Percentiles rank a stretch among this genome's conserved stretches.
phyloP scores from a whole-genome alignment of 2,329 filamentous ascomycete species.

The Diaporthe longicolla region DNA sequence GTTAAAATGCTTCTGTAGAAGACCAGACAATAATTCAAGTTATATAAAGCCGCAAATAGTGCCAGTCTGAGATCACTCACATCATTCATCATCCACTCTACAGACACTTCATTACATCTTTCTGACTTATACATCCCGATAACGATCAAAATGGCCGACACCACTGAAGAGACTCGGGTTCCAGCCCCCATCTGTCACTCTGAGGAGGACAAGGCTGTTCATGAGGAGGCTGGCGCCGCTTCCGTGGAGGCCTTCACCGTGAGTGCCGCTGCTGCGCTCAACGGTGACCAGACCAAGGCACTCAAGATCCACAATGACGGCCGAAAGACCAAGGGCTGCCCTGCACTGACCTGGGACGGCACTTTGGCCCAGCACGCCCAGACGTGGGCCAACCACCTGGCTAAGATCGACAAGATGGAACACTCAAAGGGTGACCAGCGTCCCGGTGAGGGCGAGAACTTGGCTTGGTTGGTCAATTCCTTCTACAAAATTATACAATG shows the following conservation, averaged over 20 bases:
- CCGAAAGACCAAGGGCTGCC: conserved; percentile 47
- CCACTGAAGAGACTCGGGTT: not conserved
- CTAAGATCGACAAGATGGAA: conserved; percentile 48
- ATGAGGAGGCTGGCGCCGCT: not conserved
- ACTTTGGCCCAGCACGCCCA: conserved; percentile 49
- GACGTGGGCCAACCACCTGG: conserved; percentile 50
- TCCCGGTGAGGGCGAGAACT: conserved; percentile 53
- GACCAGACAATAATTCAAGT: not conserved
- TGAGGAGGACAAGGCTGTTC: conserved; percentile 6
- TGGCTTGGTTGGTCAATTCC: conserved; percentile 46
- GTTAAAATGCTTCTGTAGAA: no score
- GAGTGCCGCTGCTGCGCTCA: conserved; percentile 7
- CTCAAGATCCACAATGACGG: conserved; percentile 50
- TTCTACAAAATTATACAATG: not conserved
- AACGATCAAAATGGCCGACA: not conserved
- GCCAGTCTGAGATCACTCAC: not conserved
- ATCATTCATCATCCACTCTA: not conserved
- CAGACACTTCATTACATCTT: not conserved
- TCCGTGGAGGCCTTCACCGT: conserved; percentile 10
- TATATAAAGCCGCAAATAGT: not conserved
- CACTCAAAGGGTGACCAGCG: conserved; percentile 49
- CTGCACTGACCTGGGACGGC: conserved; percentile 49
- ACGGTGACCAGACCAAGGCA: conserved; percentile 47
- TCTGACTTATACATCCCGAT: not conserved
- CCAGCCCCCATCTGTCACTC: not conserved